These are phyloP conservation scores for Amanita subjunquillea DNA, from an alignment of 768 basidiomycete genomes.

Conservation along the genomic window DNA sequence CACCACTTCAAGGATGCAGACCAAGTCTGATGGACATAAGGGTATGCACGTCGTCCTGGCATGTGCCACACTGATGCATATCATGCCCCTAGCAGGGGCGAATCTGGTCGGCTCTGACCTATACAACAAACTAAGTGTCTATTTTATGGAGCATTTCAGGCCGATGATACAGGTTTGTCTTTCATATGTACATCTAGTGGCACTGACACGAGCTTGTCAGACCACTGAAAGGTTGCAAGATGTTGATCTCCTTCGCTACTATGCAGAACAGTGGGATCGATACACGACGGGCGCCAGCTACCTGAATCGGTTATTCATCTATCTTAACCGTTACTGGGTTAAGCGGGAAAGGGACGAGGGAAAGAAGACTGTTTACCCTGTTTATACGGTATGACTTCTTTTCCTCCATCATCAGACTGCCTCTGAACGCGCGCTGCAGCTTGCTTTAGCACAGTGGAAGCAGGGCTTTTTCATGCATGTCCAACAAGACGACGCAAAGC, in stretches of 20 bases:
- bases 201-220: constrained; percentile 29
- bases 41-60: constrained; percentile 39
- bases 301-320: constrained; percentile 93
- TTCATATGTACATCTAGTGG: not conserved
- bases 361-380: constrained; percentile 87
- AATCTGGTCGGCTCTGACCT: constrained; percentile 97
- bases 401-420: not conserved
- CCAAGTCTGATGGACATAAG: constrained; percentile 50
- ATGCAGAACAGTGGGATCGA: constrained; percentile 89
- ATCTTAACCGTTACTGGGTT: constrained; percentile 98
- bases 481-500: constrained; percentile 70
- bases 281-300: constrained; percentile 97
- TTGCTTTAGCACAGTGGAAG: constrained; percentile 96
- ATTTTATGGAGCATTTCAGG: constrained; percentile 81
- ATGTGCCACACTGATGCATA: constrained; percentile 23
- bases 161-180: constrained; percentile 40
- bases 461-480: constrained; percentile 80
- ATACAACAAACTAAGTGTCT: constrained; percentile 86
- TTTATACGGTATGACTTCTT: constrained; percentile 72
- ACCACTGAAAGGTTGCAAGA: constrained; percentile 76
- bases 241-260: constrained; percentile 86
- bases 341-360: constrained; percentile 98
- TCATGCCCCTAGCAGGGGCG: constrained; percentile 59
- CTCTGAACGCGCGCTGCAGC: constrained; percentile 28
- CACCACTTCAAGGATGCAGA: constrained; percentile 79